phyloP scores from a whole-genome alignment of 140 eudicot species.

The Erigeron philadelphicus region DNA sequence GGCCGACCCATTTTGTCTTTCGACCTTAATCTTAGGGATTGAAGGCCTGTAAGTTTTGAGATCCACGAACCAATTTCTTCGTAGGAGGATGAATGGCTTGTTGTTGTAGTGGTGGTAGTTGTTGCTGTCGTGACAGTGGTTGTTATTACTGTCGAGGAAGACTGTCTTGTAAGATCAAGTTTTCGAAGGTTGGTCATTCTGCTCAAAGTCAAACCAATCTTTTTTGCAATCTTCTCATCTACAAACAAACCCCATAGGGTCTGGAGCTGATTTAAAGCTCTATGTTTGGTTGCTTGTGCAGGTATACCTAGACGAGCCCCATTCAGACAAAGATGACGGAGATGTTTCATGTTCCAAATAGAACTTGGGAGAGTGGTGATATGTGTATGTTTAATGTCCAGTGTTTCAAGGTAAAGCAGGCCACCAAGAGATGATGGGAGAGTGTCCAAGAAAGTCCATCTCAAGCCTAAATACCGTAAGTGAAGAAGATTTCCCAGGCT shows the following conservation, averaged over 20 bases:
- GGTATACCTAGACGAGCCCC: slow-evolving; percentile 36
- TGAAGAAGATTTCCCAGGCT: slow-evolving; percentile 40
- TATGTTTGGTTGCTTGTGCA: slow-evolving; percentile 10
- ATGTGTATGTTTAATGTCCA: slow-evolving; percentile 49
- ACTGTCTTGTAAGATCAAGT: slow-evolving; percentile 41
- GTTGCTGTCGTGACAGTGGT: slow-evolving; percentile 19
- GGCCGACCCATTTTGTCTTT: slow-evolving; percentile 44
- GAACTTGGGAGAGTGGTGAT: slow-evolving; percentile 46
- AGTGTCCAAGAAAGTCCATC: slow-evolving; percentile 50
- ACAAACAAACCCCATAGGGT: slow-evolving; percentile 50
- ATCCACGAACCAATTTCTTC: slow-evolving; percentile 30
- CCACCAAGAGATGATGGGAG: slow-evolving; percentile 50
- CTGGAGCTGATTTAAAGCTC: slow-evolving; percentile 34
- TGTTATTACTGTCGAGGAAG: slow-evolving; percentile 11
- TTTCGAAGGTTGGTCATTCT: slow-evolving; percentile 40
- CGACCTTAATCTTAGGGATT: slow-evolving; percentile 40
- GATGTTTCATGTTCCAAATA: slow-evolving; percentile 46
- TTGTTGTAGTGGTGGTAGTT: slow-evolving; percentile 22
- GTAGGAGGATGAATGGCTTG: slow-evolving; percentile 24
- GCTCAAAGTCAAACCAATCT: slow-evolving; percentile 31
- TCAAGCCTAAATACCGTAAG: slow-evolving; percentile 45
- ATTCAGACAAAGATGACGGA: slow-evolving; percentile 43
- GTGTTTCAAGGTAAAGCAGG: slow-evolving; percentile 44
- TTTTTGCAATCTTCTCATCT: slow-evolving; percentile 34
- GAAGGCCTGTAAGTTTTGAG: slow-evolving; percentile 26